Base-by-base conservation (phyloP, 169 alveolate genomes). In the Condylostoma magnum region DNA sequence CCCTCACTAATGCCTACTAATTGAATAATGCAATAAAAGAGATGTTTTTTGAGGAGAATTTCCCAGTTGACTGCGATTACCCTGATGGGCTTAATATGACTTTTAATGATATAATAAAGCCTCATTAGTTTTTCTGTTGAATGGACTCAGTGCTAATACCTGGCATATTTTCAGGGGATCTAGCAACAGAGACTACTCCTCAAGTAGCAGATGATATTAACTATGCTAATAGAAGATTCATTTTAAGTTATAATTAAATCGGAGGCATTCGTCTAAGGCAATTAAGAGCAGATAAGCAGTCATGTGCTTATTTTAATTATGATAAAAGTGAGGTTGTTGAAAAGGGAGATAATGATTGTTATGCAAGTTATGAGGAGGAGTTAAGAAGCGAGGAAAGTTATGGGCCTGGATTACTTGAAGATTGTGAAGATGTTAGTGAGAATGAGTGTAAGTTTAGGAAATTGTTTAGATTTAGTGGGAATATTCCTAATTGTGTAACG, bases 81-180 rank as follows among this genome's bases (percentile, higher is more conserved):
- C 54, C 58, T 1, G 18, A 36, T n/a, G 71, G 71, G 0, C 3
- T 60, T 8, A 36, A 28, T 27, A 60, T 27, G 10, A 60, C 57
- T 60, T 60, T n/a, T 12, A 12, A 1, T 1, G 58, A 60, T n/a
- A 60, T 60, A 6, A 27, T 18, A 8, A 36, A 38, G 4, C 56
- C 52, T n/a, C 38, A 41, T 1, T 55, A 60, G 58, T 60, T 60
- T 60, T 60, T 60, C 31, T 60, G 71, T 3, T 60, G 71, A 55
- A 8, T 60, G 2, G 37, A 60, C 1, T 10, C 8, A n/a, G 71
- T 60, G 27, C 12, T 60, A n/a, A 38, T 60, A n/a, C 46, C 12
- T 15, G 46, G 37, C 20, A 1, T 60, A 0, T 33, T 36, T 4
- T 0, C 18, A n/a, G 27, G 18, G 6, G 31, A 15, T 18, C 38